Evolutionary conservation across 2,329 filamentous ascomycete genomes (phyloP).

Genomic region (Orbilia ellipsospora): DNA sequence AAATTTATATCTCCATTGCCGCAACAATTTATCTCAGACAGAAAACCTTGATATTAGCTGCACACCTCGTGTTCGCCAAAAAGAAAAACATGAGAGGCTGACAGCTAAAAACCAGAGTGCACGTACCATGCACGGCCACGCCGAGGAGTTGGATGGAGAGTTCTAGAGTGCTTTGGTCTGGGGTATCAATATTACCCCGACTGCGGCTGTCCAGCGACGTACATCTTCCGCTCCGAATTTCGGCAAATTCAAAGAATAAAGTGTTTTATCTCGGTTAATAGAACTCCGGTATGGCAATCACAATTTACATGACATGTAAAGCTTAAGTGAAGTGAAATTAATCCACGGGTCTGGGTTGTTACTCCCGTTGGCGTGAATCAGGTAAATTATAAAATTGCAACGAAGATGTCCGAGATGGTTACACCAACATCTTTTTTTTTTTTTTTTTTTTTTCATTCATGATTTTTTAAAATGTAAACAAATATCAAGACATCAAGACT

Average conservation of each 20-base stretch:
- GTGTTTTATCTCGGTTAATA: slow-evolving; percentile 55
- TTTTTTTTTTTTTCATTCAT: not conserved
- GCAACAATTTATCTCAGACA: slow-evolving; percentile 25
- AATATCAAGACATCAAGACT: not conserved
- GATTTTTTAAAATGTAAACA: slow-evolving; percentile 5
- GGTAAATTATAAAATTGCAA: slow-evolving; percentile 2
- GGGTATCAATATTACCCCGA: no score
- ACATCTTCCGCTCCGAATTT: slow-evolving; percentile 8
- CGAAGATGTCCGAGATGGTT: no score
- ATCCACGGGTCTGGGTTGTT: not conserved
- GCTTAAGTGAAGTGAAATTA: not conserved
- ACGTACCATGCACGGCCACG: no score
- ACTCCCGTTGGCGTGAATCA: slow-evolving; percentile 26
- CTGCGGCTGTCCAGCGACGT: no score
- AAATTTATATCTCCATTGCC: no score
- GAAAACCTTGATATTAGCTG: slow-evolving; percentile 1
- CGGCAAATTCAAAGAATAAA: not conserved
- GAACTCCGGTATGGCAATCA: slow-evolving; percentile 34
- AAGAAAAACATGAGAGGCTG: no score
- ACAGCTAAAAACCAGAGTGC: no score
- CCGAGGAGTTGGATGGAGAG: no score
- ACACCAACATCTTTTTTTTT: not conserved
- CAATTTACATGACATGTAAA: not conserved
- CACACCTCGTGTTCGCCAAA: not conserved
- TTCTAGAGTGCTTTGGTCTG: no score